These are phyloP conservation scores for Ilex paraguariensis DNA, from an alignment of 305 asterid genomes.

Conservation along the genomic window DNA sequence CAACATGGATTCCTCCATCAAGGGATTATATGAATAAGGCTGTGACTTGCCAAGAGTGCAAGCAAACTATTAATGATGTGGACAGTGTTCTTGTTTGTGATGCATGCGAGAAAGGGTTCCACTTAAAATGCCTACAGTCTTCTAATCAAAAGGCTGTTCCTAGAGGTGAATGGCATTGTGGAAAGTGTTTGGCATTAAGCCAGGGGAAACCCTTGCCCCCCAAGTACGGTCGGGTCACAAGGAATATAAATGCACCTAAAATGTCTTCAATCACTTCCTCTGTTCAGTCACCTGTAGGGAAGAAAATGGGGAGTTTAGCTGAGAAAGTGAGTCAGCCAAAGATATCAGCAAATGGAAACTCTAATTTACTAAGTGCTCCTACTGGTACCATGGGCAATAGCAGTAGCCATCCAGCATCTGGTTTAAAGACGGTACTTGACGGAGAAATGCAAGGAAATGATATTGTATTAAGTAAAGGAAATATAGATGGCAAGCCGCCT, in stretches of 20 bases:
- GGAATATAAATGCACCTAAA: constrained; percentile 59
- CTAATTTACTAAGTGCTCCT: constrained; percentile 31
- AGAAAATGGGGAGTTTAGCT: constrained; percentile 32
- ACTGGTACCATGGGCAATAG: constrained; percentile 26
- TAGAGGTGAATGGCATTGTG: constrained; percentile 97
- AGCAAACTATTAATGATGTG: constrained; percentile 45
- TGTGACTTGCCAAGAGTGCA: constrained; percentile 77
- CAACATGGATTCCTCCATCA: constrained; percentile 81
- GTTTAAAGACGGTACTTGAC: constrained; percentile 26
- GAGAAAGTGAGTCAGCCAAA: constrained; percentile 43
- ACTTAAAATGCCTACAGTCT: constrained; percentile 80
- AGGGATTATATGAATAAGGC: constrained; percentile 86
- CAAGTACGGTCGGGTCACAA: constrained; percentile 96
- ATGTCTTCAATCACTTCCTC: constrained; percentile 34
- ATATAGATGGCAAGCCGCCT: constrained; percentile 35
- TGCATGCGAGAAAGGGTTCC: constrained; percentile 95
- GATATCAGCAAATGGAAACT: constrained; percentile 41
- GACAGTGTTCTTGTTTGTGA: constrained; percentile 83
- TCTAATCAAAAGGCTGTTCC: constrained; percentile 58
- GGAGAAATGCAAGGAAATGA: constrained; percentile 36
- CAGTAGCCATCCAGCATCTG: constrained; percentile 32
- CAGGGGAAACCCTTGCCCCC: constrained; percentile 97
- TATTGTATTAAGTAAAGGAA: constrained; percentile 25
- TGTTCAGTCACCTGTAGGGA: constrained; percentile 39
- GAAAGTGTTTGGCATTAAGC: constrained; percentile 74